Evolutionary conservation across 2,329 filamentous ascomycete genomes (phyloP).

Genomic region (Orbilia blumenaviensis): DNA sequence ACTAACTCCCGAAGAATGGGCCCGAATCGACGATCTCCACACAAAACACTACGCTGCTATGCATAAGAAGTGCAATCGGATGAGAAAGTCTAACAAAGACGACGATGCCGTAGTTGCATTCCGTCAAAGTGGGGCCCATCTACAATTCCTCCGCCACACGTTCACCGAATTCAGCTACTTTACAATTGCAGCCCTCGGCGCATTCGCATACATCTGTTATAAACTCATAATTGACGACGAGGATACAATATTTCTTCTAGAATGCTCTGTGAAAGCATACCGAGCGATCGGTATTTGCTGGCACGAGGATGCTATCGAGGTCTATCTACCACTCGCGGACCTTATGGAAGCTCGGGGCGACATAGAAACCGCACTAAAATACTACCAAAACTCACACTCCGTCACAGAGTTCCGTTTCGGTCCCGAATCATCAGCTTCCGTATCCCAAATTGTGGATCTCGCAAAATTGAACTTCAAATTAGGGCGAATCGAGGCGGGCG

Average conservation of each 20-base stretch:
- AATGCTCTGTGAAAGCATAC: slow-evolving; percentile 5
- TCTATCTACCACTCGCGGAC: not conserved
- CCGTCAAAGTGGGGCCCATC: not conserved
- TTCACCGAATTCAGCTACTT: slow-evolving; percentile 15
- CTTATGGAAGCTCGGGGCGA: not conserved
- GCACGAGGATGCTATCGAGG: not conserved
- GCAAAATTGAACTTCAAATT: not conserved
- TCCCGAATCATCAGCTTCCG: not conserved
- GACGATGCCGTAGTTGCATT: not conserved
- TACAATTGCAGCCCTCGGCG: not conserved
- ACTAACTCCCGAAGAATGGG: slow-evolving; percentile 20
- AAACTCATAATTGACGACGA: not conserved
- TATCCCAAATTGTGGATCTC: not conserved
- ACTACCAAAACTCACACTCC: not conserved
- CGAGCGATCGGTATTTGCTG: not conserved
- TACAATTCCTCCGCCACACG: not conserved
- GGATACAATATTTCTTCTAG: not conserved
- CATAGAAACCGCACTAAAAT: not conserved
- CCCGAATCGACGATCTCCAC: not conserved
- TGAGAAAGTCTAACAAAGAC: no score
- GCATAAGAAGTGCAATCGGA: no score
- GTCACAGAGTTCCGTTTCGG: not conserved
- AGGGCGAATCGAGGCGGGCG: not conserved
- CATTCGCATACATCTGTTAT: not conserved
- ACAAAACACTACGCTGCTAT: slow-evolving; percentile 6